Evolutionary conservation across 2,329 filamentous ascomycete species (phyloP), one percentile per base, ranked within the genome.

Genomic region (Beauveria varroae): DNA sequence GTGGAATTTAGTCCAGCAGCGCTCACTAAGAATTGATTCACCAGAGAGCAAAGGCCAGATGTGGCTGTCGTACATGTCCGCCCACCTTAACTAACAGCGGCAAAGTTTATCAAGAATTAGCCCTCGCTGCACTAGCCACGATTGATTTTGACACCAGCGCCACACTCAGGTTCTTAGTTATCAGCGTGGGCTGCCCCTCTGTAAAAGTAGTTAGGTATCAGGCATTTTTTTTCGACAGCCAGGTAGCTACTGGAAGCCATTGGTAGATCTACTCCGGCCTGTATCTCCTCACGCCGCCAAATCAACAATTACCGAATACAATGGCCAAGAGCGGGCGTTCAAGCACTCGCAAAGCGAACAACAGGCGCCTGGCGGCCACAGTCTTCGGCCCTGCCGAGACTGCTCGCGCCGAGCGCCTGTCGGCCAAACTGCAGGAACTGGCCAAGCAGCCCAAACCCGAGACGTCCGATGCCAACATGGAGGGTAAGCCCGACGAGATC

Each of bases 321-420:
- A 98, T 97, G 93, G 93, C 93, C 26, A 97, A 96, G 74, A 89
- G 90, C 72, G 80, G 89, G 64, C 84, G 93, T 73, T 85, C 93
- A 66, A 96, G 88, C 72, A 80, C 84, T 66, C 86, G 81, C 69
- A 97, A 97, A 79, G 81, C 82, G 70, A 97, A 97, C 79, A 91
- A 92, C 78, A 82, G 84, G 67, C 87, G 85, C 68, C 82, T 96
- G 66, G 93, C 93, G 74, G 80, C 84, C 66, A 86, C 85, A 66
- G 88, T 97, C 66, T 97, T 96, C 75, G 90, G 88, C 1, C 93
- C 93, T 18, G 86, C 87, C 60, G 91, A 93, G 73, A 79, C 82
- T 68, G 92, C 89, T 51, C 85, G 93, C 67, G 88, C 87, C 58
- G 88, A 93, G 75, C 87, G 93, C 66, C 84, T 97, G 41, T 91